These are phyloP conservation scores for Globisporangium uncinulatum DNA, from an alignment of 352 stramenopile species.

Conservation along the genomic window DNA sequence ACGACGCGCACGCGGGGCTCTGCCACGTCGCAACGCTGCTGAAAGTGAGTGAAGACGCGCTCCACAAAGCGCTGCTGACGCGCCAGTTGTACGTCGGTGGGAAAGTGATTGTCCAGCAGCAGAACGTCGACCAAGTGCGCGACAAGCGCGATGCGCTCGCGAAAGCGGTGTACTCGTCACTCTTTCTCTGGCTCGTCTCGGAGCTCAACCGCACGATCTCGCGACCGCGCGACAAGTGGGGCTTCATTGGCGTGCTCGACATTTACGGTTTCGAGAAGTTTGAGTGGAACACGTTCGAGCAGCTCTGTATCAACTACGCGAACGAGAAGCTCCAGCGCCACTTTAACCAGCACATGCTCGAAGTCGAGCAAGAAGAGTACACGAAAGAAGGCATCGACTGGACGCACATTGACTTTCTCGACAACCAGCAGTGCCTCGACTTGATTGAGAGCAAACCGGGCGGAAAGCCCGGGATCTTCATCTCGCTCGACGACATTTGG, in stretches of 20 bases:
- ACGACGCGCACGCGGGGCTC: constrained; percentile 38
- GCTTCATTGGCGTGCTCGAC: constrained; percentile 95
- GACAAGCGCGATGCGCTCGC: constrained; percentile 88
- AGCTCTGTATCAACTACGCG: constrained; percentile 96
- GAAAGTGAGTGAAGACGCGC: constrained; percentile 66
- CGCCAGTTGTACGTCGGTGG: constrained; percentile 84
- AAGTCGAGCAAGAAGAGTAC: constrained; percentile 97
- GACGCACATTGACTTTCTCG: constrained; percentile 90
- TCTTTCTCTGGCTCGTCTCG: constrained; percentile 90
- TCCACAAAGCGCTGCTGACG: constrained; percentile 72
- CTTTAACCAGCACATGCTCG: constrained; percentile 95
- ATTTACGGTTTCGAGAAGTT: constrained; percentile 99
- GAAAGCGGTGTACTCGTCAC: constrained; percentile 91
- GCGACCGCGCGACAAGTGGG: constrained; percentile 71
- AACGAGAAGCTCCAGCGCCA: constrained; percentile 94
- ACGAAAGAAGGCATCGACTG: constrained; percentile 94
- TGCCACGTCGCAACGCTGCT: constrained; percentile 69
- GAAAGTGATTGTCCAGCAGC: constrained; percentile 88
- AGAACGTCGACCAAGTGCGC: constrained; percentile 82
- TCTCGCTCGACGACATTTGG: constrained; percentile 94
- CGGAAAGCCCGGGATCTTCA: constrained; percentile 90
- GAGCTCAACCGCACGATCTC: constrained; percentile 90
- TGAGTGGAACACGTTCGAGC: constrained; percentile 94
- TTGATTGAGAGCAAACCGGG: constrained; percentile 90
- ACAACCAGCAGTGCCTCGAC: constrained; percentile 93